A percentile compares a stretch with the other conserved stretches of the same genome.
phyloP scores from a whole-genome alignment of 2,329 filamentous ascomycete species.

The Dryadomyces quercivorus region DNA sequence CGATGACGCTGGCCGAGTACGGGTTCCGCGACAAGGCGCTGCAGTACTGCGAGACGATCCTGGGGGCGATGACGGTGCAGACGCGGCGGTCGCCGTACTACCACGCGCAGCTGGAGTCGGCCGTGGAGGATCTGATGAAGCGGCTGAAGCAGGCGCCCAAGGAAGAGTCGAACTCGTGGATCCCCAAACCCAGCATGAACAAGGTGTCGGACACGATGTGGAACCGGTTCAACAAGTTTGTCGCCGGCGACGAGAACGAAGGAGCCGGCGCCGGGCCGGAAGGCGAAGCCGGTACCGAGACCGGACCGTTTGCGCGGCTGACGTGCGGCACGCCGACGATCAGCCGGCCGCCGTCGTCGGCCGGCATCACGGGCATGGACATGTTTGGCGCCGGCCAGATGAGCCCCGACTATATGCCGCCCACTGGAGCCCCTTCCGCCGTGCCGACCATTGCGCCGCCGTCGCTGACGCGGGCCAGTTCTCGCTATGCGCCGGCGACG shows the following conservation, averaged over 20 bases:
- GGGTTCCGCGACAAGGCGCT: slow-evolving; percentile 74
- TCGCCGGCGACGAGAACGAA: slow-evolving; percentile 78
- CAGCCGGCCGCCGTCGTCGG: slow-evolving; percentile 59
- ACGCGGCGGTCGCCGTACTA: slow-evolving; percentile 83
- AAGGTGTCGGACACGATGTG: slow-evolving; percentile 87
- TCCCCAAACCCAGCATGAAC: slow-evolving; percentile 89
- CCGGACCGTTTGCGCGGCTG: slow-evolving; percentile 74
- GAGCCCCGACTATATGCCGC: slow-evolving; percentile 15
- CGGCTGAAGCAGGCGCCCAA: slow-evolving; percentile 77
- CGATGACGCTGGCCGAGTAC: slow-evolving; percentile 69
- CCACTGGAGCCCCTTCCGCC: slow-evolving; percentile 18
- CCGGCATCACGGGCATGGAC: slow-evolving; percentile 54
- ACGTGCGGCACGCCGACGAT: slow-evolving; percentile 63
- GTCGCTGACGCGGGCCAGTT: slow-evolving; percentile 30
- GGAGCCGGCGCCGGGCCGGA: slow-evolving; percentile 39
- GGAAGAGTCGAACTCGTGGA: slow-evolving; percentile 74
- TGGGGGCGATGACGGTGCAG: slow-evolving; percentile 61
- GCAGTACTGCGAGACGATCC: slow-evolving; percentile 82
- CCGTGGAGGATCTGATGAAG: slow-evolving; percentile 72
- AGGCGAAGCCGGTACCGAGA: slow-evolving; percentile 43
- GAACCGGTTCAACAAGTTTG: slow-evolving; percentile 92
- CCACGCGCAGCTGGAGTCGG: slow-evolving; percentile 58
- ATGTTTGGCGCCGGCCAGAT: slow-evolving; percentile 47
- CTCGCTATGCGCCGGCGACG: slow-evolving; percentile 36
- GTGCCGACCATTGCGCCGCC: slow-evolving; percentile 14